A percentile compares a stretch with the other conserved stretches of the same genome.
phyloP scores from a whole-genome alignment of 2,329 filamentous ascomycete species.

The Tolypocladium amazonense region DNA sequence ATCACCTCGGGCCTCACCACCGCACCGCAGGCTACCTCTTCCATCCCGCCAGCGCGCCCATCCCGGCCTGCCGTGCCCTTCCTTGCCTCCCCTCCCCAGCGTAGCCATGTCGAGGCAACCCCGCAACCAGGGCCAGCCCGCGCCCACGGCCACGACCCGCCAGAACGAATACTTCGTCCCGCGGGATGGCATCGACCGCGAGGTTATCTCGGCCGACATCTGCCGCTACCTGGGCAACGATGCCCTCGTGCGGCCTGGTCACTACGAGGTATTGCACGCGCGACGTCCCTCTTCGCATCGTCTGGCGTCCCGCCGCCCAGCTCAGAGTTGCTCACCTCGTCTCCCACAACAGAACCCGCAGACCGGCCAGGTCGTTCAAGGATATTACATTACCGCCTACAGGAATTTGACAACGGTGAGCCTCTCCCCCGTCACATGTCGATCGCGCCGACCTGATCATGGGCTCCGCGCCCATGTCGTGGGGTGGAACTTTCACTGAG shows the following conservation, averaged over 20 bases:
- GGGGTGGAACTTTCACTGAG: background rate
- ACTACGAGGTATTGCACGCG: conserved; percentile 50
- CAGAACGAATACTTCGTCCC: conserved; percentile 75
- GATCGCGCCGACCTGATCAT: background rate
- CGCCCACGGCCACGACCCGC: conserved; percentile 30
- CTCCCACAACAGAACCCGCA: conserved; percentile 34
- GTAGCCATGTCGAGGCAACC: conserved; percentile 28
- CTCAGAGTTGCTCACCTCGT: background rate
- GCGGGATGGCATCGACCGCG: conserved; percentile 69
- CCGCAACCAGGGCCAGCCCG: conserved; percentile 24
- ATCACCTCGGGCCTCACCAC: conserved; percentile 2
- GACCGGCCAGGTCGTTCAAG: conserved; percentile 51
- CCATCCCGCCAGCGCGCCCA: background rate
- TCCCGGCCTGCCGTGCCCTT: background rate
- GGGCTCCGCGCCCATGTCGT: background rate
- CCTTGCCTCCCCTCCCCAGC: conserved; percentile 1
- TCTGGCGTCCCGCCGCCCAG: background rate
- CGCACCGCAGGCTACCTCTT: background rate
- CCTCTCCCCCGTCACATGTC: conserved; percentile 6
- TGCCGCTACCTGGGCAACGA: conserved; percentile 78
- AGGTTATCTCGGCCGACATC: conserved; percentile 77
- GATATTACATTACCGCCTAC: conserved; percentile 72
- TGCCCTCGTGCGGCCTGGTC: conserved; percentile 65
- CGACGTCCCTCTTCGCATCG: background rate
- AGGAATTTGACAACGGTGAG: conserved; percentile 68